Evolutionary conservation across 768 basidiomycete species (phyloP), one percentile per base, ranked within the genome.

Genomic region (Plicaturopsis crispa): DNA sequence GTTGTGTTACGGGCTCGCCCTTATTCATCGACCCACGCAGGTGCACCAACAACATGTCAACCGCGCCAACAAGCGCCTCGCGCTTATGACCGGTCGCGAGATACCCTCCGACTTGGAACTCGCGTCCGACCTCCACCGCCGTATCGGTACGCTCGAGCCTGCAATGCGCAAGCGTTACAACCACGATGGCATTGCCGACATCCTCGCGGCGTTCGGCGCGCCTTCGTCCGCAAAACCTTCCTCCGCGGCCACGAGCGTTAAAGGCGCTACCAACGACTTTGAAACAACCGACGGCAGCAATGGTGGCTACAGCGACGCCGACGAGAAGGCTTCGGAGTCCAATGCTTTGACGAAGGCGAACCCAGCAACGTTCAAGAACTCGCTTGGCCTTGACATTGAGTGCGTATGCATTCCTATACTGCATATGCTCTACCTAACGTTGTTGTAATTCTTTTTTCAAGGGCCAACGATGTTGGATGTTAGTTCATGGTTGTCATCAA

Each of bases 321-420:
- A 63, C 31, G 50, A 65, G 23, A 46, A 61, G 14, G 74, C 67
- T 4, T 52, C 57, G 2, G 37, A 22, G 1, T 48, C 53, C 21
- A 55, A 61, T 22, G 52, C 57, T 19, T 59, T 84, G 20, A 71
- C 76, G 4, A 12, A 35, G 3, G 68, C 72, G 12, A 61, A 59
- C 35, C 31, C 49, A 11, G 68, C 74, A 17, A 59, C 69, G 14
- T 52, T 63, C 13, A 54, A 50, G 44, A 63, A 80, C 51, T 74
- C 83, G 26, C 62, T 87, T 28, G 82, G 79, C 5, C 65, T 88
- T 38, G 68, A 75, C 50, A 85, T 88, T 39, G 76, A 85, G 73
- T 84, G n/a, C n/a, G n/a, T n/a, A n/a, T n/a, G n/a, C n/a, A n/a
- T n/a, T n/a, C n/a, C n/a, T n/a, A n/a, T n/a, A n/a, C n/a, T n/a